Evolutionary conservation across 192 early-diverging fungal genomes (phyloP).

Genomic region (Entomortierella chlamydospora): DNA sequence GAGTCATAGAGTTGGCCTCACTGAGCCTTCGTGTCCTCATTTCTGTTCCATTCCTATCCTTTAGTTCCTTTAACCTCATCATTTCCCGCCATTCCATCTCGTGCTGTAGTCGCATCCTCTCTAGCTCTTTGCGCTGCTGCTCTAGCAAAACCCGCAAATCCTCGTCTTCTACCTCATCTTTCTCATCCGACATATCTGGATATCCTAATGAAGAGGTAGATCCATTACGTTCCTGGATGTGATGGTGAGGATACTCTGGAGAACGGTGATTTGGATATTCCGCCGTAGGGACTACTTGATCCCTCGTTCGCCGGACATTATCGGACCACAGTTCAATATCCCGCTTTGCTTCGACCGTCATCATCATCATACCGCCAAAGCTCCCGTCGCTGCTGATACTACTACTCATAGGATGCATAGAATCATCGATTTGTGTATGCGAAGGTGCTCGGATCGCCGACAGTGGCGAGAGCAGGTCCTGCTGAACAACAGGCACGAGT

Average conservation of each 20-base stretch:
- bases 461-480: constrained; percentile 5
- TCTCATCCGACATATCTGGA: constrained; percentile 42
- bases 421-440: neutral
- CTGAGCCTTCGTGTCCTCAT: neutral
- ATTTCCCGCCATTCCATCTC: constrained; percentile 41
- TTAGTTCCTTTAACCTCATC: constrained; percentile 52
- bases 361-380: neutral
- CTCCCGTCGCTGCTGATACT: constrained; percentile 12
- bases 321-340: constrained; percentile 20
- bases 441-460: neutral
- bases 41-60: neutral
- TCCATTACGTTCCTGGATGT: neutral
- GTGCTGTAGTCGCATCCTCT: constrained; percentile 40
- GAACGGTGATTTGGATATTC: neutral
- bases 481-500: constrained; percentile 13
- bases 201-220: constrained; percentile 7
- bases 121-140: constrained; percentile 38
- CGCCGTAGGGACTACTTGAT: constrained; percentile 6
- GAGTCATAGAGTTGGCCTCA: neutral
- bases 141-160: constrained; percentile 40
- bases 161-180: constrained; percentile 20
- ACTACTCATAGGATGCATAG: constrained; percentile 16
- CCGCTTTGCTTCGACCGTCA: constrained; percentile 23
- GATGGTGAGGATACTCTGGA: neutral
- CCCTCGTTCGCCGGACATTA: constrained; percentile 20